Evolutionary conservation across 208 protist species (phyloP).

Genomic region (Trypanosoma conorhini): DNA sequence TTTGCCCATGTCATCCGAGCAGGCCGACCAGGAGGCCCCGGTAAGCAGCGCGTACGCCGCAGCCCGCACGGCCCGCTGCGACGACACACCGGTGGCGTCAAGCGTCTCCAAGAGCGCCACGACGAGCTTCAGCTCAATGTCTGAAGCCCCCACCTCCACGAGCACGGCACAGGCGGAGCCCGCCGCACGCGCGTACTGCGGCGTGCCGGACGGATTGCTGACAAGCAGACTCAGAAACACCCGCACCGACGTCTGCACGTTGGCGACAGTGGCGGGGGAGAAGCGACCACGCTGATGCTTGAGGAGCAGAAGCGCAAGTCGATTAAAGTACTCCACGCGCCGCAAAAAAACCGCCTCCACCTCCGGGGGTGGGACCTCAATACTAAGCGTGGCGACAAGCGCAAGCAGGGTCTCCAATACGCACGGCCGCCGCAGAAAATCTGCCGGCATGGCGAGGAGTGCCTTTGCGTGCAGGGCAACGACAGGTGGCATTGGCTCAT

Average conservation of each 20-base stretch:
- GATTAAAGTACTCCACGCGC: constrained; percentile 63
- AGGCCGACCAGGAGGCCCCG: constrained; percentile 5
- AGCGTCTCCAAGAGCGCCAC: constrained; percentile 64
- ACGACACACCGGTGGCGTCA: constrained; percentile 3
- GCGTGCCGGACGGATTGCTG: constrained; percentile 34
- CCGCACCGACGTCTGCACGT: constrained; percentile 33
- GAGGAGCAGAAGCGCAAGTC: constrained; percentile 49
- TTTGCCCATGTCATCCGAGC: constrained; percentile 16
- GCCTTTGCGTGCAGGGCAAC: constrained; percentile 25
- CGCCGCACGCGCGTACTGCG: constrained; percentile 50
- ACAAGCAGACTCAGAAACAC: constrained; percentile 53
- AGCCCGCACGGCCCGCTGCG: constrained; percentile 7
- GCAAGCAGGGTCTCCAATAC: constrained; percentile 19
- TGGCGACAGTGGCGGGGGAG: constrained; percentile 32
- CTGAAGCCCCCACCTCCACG: constrained; percentile 26
- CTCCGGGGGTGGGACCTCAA: constrained; percentile 31
- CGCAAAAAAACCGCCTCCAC: constrained; percentile 44
- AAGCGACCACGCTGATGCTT: constrained; percentile 42
- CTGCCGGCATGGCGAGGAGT: constrained; percentile 24
- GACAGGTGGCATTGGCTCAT: constrained; percentile 3
- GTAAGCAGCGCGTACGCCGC: constrained; percentile 24
- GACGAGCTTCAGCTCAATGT: constrained; percentile 59
- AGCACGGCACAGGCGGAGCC: constrained; percentile 58
- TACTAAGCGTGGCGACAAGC: constrained; percentile 27
- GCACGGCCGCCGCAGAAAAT: constrained; percentile 6